phyloP scores from a whole-genome alignment of 2,329 filamentous ascomycete genomes.

The Fusarium incarnatum region DNA sequence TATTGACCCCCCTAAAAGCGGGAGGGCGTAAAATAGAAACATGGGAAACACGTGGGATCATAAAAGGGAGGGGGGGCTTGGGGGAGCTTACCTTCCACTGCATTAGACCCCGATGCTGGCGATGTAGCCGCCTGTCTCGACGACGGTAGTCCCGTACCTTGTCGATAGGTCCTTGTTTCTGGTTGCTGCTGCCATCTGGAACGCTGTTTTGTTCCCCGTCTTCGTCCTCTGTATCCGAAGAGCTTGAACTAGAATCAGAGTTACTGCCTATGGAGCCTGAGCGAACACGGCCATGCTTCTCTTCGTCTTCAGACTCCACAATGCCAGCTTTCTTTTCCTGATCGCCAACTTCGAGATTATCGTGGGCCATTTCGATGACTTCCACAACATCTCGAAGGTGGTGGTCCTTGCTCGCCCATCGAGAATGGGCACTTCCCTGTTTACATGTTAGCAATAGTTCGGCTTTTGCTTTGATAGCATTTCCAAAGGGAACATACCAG shows the following conservation, averaged over 20 bases:
- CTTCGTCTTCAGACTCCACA: constrained; percentile 47
- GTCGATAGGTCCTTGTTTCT: constrained; percentile 60
- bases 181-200: constrained; percentile 52
- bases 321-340: constrained; percentile 52
- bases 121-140: constrained; percentile 69
- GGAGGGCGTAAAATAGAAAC: constrained; percentile 18
- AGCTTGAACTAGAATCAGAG: constrained; percentile 47
- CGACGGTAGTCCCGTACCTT: constrained; percentile 70
- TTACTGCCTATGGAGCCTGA: constrained; percentile 39
- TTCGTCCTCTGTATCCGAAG: constrained; percentile 48
- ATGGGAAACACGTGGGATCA: constrained; percentile 4
- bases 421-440: constrained; percentile 52
- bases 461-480: too few relatives aligned
- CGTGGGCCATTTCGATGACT: constrained; percentile 59
- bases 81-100: constrained; percentile 68
- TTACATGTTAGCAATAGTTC: constrained; percentile 8
- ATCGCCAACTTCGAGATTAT: constrained; percentile 49
- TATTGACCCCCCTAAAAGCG: constrained; percentile 6
- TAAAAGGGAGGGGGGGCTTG: neutral
- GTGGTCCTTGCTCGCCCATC: constrained; percentile 51
- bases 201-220: constrained; percentile 40
- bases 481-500: constrained; percentile 48
- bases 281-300: constrained; percentile 3
- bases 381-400: constrained; percentile 56
- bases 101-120: constrained; percentile 77